Conservation (phyloP, 2,329 filamentous ascomycete genomes). For the Penicillium hordei region DNA sequence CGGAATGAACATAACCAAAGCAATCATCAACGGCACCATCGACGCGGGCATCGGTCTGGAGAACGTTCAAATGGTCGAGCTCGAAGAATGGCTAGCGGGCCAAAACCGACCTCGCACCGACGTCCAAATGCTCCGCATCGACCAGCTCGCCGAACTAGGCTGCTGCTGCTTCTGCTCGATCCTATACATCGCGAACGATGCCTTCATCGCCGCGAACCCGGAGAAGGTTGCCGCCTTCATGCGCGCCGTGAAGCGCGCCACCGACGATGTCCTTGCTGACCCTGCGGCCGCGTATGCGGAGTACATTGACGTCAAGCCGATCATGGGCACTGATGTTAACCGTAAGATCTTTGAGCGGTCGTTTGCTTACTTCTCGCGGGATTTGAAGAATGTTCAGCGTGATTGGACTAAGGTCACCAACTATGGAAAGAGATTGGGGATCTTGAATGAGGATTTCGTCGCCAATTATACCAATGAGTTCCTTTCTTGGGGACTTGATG, state of each 20-base stretch:
- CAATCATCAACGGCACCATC: slow-evolving; percentile 70
- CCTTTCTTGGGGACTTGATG: slow-evolving; percentile 64
- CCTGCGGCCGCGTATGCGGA: slow-evolving; percentile 65
- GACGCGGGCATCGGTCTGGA: slow-evolving; percentile 76
- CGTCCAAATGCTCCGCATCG: slow-evolving; percentile 78
- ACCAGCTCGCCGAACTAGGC: slow-evolving; percentile 74
- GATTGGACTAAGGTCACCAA: slow-evolving; percentile 77
- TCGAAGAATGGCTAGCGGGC: slow-evolving; percentile 69
- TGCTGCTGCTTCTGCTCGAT: slow-evolving; percentile 85
- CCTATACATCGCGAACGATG: slow-evolving; percentile 76
- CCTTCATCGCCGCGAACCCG: slow-evolving; percentile 65
- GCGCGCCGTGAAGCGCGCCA: slow-evolving; percentile 71
- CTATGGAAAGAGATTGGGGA: slow-evolving; percentile 71
- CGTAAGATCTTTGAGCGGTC: slow-evolving; percentile 78
- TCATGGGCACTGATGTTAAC: slow-evolving; percentile 67
- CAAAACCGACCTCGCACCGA: slow-evolving; percentile 65
- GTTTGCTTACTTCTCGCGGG: slow-evolving; percentile 72
- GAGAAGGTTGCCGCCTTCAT: slow-evolving; percentile 68
- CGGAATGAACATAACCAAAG: slow-evolving; percentile 78
- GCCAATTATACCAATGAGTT: slow-evolving; percentile 76
- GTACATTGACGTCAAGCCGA: slow-evolving; percentile 70
- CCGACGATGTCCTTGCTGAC: slow-evolving; percentile 66
- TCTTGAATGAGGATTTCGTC: slow-evolving; percentile 62
- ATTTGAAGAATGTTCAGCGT: slow-evolving; percentile 70
- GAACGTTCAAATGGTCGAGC: slow-evolving; percentile 80